These are phyloP conservation scores for Beauveria caledonica DNA, from an alignment of 2,329 filamentous ascomycete genomes.

Conservation along the genomic window DNA sequence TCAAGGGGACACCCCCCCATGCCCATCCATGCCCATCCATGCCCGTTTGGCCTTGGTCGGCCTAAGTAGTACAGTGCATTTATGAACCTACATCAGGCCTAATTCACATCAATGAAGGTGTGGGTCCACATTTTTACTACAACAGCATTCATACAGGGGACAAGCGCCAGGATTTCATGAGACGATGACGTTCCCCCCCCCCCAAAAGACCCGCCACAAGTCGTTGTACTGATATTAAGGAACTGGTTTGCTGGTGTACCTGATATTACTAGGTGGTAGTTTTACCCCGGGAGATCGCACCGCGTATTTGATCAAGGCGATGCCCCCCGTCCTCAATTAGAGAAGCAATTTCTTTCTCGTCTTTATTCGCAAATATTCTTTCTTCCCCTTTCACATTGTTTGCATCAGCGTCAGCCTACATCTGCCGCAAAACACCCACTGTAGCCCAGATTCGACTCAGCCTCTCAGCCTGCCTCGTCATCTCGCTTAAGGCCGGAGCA, in stretches of 20 bases:
- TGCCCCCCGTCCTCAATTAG: neutral
- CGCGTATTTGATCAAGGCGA: neutral
- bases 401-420: neutral
- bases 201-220: neutral
- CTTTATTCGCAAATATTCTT: neutral
- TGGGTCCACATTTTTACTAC: no score
- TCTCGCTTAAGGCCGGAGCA: neutral
- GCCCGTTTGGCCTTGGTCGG: neutral
- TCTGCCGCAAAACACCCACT: neutral
- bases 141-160: neutral
- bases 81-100: no score
- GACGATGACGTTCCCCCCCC: neutral
- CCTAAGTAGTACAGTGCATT: neutral
- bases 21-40: neutral
- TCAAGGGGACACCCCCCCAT: neutral
- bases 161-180: neutral
- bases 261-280: neutral
- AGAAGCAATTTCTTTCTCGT: neutral
- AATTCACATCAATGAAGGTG: no score
- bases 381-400: neutral
- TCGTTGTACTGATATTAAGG: neutral
- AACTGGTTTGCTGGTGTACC: no score
- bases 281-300: neutral
- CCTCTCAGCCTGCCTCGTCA: conserved; percentile 10
- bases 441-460: conserved; percentile 5